Evolutionary conservation across 2,329 filamentous ascomycete species (phyloP).

Genomic region (Diaporthe citri): DNA sequence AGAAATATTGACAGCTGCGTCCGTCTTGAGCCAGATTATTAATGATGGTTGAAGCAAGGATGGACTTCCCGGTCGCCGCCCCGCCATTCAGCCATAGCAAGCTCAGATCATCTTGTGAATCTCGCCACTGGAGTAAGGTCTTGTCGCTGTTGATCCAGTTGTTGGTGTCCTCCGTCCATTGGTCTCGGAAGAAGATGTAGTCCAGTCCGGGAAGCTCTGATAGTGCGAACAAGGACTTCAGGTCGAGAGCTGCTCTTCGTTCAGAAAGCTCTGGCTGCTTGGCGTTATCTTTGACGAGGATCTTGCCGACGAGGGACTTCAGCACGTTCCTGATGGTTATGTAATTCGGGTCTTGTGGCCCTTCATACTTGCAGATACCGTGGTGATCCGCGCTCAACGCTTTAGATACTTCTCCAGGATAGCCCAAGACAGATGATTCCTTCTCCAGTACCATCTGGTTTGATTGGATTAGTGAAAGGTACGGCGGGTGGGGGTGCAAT

Average conservation of each 20-base stretch:
- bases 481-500: no score
- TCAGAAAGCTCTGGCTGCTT: slow-evolving; percentile 5
- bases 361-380: slow-evolving; percentile 55
- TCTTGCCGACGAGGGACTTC: slow-evolving; percentile 40
- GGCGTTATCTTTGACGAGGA: slow-evolving; percentile 9
- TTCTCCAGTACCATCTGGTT: slow-evolving; percentile 10
- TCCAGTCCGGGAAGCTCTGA: slow-evolving; percentile 17
- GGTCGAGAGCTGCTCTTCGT: slow-evolving; percentile 4
- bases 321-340: slow-evolving; percentile 48
- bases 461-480: not conserved
- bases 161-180: slow-evolving; percentile 6
- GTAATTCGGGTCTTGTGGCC: slow-evolving; percentile 54
- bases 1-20: slow-evolving; percentile 44
- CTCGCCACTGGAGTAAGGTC: not conserved
- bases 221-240: not conserved
- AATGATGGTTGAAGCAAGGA: slow-evolving; percentile 19
- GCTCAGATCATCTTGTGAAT: not conserved
- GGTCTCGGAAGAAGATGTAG: slow-evolving; percentile 9
- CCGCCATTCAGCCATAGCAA: slow-evolving; percentile 17
- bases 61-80: not conserved
- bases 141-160: not conserved
- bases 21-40: slow-evolving; percentile 18
- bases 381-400: slow-evolving; percentile 54
- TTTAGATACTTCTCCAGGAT: slow-evolving; percentile 20
- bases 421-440: slow-evolving; percentile 1